Base-by-base conservation (phyloP, 1,139 yeast genomes). In the Wickerhamiella infanticola region DNA sequence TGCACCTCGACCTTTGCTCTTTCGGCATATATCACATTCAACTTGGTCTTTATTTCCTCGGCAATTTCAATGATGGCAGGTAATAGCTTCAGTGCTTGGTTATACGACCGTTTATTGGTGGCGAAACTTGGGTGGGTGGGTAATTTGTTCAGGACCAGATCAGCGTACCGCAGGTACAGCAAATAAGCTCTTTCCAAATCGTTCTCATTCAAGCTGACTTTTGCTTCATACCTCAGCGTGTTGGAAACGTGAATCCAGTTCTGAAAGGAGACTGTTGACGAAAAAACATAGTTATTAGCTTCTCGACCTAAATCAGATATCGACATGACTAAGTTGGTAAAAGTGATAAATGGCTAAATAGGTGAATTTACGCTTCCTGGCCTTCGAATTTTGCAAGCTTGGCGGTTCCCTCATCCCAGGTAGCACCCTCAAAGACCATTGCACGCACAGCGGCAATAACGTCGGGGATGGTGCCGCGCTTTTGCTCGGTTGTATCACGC, bases 401-500 rank as follows among this genome's bases (percentile, higher is more conserved):
- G 55, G 77, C 67, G 50, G 96, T 86, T 58, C 94, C 95, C 60
- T 84, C 83, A 43, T 72, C 75, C 98, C 98, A 90, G 18, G 81
- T 58, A 46, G 65, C 73, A 53, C 83, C 88, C 47, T 74, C 74
- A 63, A 81, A 81, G 46, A 90, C 79, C 63, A 90, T 76, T 35
- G 70, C 74, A 65, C 77, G 77, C 56, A 93, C 76, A 46, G 96
- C 95, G 46, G 71, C 73, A 55, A 90, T 72, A 51, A 93, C 77
- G 25, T 79, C 90, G 47, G 75, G 79, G 51, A 79, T 74, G 23
- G 85, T 69, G 53, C 98, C 99, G 74, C 99, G 85, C 45, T 88
- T 96, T 72, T 93, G 99, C 62, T 79, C 81, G 42, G 98, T 93
- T 45, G 94, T 74, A 65, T 93, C 99, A 72, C 99, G 85, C 67